Evolutionary conservation across 2,329 filamentous ascomycete species (phyloP).

Genomic region (Alternaria gansuensis): DNA sequence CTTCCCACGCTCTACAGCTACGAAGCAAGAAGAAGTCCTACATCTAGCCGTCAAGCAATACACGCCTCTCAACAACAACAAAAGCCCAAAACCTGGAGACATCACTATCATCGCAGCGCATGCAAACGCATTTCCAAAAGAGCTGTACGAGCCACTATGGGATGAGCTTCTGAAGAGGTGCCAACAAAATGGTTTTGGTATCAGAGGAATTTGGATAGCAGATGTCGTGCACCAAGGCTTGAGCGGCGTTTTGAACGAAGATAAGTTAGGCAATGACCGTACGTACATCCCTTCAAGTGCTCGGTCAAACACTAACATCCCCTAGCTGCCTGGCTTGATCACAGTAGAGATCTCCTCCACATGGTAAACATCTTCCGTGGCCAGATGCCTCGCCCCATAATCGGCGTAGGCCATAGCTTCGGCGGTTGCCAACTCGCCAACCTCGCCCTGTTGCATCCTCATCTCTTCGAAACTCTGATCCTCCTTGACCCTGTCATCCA

Average conservation of each 20-base stretch:
- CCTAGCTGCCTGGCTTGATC: slow-evolving; percentile 83
- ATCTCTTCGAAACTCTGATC: slow-evolving; percentile 77
- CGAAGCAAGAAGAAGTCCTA: slow-evolving; percentile 77
- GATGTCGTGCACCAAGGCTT: slow-evolving; percentile 87
- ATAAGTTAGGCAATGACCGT: slow-evolving; percentile 84
- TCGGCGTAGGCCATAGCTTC: slow-evolving; percentile 90
- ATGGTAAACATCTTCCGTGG: slow-evolving; percentile 84
- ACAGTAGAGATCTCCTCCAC: slow-evolving; percentile 82
- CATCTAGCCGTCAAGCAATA: slow-evolving; percentile 87
- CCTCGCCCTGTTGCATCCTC: slow-evolving; percentile 78
- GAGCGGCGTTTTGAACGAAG: slow-evolving; percentile 80
- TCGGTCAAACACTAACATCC: slow-evolving; percentile 3
- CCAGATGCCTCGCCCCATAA: slow-evolving; percentile 80
- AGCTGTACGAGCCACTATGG: slow-evolving; percentile 92
- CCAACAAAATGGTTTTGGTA: slow-evolving; percentile 68
- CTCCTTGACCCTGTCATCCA: slow-evolving; percentile 87
- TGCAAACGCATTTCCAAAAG: slow-evolving; percentile 95
- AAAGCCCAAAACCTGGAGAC: slow-evolving; percentile 73
- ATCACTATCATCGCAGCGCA: slow-evolving; percentile 87
- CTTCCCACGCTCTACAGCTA: slow-evolving; percentile 76
- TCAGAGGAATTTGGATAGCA: slow-evolving; percentile 87
- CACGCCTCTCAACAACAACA: slow-evolving; percentile 75
- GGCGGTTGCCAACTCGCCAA: slow-evolving; percentile 78
- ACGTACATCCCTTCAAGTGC: slow-evolving; percentile 48
- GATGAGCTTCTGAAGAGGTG: slow-evolving; percentile 75